phyloP scores from a whole-genome alignment of 2,329 filamentous ascomycete species.

The Fusarium udum region DNA sequence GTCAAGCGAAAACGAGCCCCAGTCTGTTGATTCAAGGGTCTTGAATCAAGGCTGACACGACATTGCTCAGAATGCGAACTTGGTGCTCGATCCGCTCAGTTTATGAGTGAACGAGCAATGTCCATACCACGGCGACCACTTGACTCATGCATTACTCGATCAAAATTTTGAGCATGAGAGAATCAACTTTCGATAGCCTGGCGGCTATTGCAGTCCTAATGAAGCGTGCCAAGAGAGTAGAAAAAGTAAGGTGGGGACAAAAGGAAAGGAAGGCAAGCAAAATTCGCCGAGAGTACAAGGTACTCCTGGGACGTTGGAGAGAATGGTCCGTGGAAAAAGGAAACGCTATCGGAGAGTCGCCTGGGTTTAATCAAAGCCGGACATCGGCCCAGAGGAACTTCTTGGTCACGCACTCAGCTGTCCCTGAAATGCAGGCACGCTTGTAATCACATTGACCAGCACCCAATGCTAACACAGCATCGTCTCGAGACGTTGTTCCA shows the following conservation, averaged over 20 bases:
- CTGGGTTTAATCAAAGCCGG: conserved; percentile 21
- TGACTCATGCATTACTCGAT: neutral
- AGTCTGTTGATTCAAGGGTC: conserved; percentile 20
- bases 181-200: neutral
- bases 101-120: conserved; percentile 8
- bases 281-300: conserved; percentile 33
- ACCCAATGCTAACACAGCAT: conserved; percentile 1
- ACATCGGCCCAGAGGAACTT: conserved; percentile 13
- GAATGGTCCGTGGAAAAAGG: conserved; percentile 25
- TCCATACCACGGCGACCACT: neutral
- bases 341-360: conserved; percentile 21
- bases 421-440: conserved; percentile 29
- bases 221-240: conserved; percentile 21
- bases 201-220: conserved; percentile 11
- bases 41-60: conserved; percentile 18
- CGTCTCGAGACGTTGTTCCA: conserved; percentile 12
- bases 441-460: conserved; percentile 6
- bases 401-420: conserved; percentile 8
- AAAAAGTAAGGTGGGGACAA: conserved; percentile 23
- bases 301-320: conserved; percentile 18
- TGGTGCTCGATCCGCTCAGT: neutral
- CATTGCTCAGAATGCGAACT: conserved; percentile 14
- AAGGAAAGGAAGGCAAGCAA: conserved; percentile 12
- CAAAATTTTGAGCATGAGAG: neutral
- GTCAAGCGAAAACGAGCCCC: conserved; percentile 46